A percentile compares a stretch with the other conserved stretches of the same genome.
Conservation (phyloP, 257 asterid genomes). For the Ilex asprella region DNA sequence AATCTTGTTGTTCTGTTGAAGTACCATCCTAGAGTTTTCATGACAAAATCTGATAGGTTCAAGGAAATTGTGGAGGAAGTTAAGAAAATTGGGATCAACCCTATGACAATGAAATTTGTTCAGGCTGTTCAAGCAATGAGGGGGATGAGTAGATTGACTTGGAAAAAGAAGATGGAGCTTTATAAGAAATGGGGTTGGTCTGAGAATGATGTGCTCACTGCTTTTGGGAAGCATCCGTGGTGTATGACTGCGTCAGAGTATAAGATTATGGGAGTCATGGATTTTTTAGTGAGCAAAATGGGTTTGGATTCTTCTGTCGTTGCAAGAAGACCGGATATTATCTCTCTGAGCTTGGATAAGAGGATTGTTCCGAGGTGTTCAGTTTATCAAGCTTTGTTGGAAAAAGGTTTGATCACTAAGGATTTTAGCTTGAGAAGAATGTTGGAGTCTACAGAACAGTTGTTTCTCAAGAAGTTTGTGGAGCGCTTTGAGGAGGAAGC, state of each 20-base stretch:
- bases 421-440: background rate
- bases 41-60: background rate
- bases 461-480: background rate
- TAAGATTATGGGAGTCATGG: conserved; percentile 18
- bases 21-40: conserved; percentile 1
- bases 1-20: conserved; percentile 1
- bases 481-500: background rate
- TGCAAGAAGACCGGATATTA: conserved; percentile 7
- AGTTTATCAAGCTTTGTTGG: background rate
- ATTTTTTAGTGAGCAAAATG: conserved; percentile 22
- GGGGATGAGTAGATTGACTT: conserved; percentile 8
- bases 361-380: background rate
- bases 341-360: background rate
- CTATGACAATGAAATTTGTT: background rate
- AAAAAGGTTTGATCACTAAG: background rate
- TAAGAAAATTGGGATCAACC: conserved; percentile 1
- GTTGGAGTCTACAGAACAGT: background rate
- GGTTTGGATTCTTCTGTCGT: conserved; percentile 14
- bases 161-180: conserved; percentile 12
- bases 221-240: conserved; percentile 16
- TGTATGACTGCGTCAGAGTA: conserved; percentile 19
- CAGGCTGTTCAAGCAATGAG: background rate
- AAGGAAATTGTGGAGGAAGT: conserved; percentile 8
- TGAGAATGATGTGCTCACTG: conserved; percentile 11
- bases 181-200: conserved; percentile 26